Conservation (phyloP, 2,329 filamentous ascomycete genomes). For the Penicillium sp. region DNA sequence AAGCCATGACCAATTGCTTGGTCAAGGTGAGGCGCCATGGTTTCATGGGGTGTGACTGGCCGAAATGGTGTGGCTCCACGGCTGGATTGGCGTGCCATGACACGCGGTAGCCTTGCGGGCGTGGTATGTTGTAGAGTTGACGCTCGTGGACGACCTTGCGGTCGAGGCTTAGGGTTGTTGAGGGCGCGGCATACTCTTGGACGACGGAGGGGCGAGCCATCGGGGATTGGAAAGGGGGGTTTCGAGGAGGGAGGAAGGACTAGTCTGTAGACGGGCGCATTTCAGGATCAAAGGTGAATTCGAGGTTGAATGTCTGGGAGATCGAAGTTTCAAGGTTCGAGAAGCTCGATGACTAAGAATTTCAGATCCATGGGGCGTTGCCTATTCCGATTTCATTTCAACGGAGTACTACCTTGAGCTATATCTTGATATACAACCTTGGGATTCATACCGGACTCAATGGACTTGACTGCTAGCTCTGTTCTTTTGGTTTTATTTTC, state of each 20-base stretch:
- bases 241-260: not conserved
- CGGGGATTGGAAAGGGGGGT: slow-evolving; percentile 5
- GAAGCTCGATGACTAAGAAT: slow-evolving; percentile 18
- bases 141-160: slow-evolving; percentile 55
- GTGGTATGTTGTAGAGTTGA: slow-evolving; percentile 67
- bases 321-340: slow-evolving; percentile 10
- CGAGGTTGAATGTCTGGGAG: slow-evolving; percentile 2
- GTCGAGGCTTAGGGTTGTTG: slow-evolving; percentile 49
- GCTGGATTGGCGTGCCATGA: slow-evolving; percentile 94
- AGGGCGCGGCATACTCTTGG: slow-evolving; percentile 50
- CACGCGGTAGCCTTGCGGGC: slow-evolving; percentile 83
- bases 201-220: slow-evolving; percentile 49
- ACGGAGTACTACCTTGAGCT: not conserved
- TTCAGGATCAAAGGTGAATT: slow-evolving; percentile 10
- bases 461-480: too few relatives aligned
- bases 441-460: too few relatives aligned
- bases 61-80: slow-evolving; percentile 96
- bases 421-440: too few relatives aligned
- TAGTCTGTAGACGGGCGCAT: slow-evolving; percentile 7
- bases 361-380: slow-evolving; percentile 1
- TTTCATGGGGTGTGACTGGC: slow-evolving; percentile 97
- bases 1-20: slow-evolving; percentile 90
- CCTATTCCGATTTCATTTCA: not conserved
- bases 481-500: too few relatives aligned
- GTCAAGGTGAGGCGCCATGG: slow-evolving; percentile 95